A percentile compares a stretch with the other conserved stretches of the same genome.
phyloP scores from a whole-genome alignment of 306 rosid species.

The Vigna angularis region DNA sequence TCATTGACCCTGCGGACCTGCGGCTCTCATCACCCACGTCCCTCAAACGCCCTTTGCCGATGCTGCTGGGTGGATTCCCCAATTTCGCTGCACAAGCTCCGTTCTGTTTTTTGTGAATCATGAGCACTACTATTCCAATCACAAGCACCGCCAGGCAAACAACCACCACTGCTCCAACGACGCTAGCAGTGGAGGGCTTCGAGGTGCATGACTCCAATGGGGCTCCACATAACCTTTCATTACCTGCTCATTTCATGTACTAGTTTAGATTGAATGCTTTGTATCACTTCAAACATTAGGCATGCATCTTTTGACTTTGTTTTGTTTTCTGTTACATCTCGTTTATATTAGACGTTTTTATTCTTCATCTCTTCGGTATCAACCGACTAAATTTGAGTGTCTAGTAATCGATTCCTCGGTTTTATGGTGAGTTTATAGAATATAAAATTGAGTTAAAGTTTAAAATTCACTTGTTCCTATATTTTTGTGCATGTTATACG shows the following conservation, averaged over 20 bases:
- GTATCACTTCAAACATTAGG: too few species aligned
- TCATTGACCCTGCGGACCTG: conserved; percentile 41
- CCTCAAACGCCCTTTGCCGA: conserved; percentile 13
- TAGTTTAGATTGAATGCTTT: background rate
- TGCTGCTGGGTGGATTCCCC: conserved; percentile 53
- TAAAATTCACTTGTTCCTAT: too few species aligned
- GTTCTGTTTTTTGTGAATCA: conserved; percentile 49
- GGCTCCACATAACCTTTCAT: conserved; percentile 72
- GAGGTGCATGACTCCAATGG: conserved; percentile 59
- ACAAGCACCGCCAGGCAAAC: conserved; percentile 54
- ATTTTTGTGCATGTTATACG: background rate
- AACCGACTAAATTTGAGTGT: too few species aligned
- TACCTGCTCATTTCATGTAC: conserved; percentile 55
- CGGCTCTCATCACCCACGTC: conserved; percentile 20
- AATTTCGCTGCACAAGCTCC: background rate
- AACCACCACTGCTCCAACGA: conserved; percentile 52
- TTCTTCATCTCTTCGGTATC: too few species aligned
- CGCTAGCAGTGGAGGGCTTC: conserved; percentile 47
- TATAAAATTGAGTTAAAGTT: too few species aligned
- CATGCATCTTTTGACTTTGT: too few species aligned
- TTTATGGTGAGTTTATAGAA: too few species aligned
- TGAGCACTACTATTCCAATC: conserved; percentile 51
- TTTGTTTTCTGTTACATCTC: too few species aligned
- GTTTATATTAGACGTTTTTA: too few species aligned
- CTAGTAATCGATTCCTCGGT: too few species aligned